Evolutionary conservation across 768 basidiomycete genomes (phyloP), one percentile per base, ranked within the genome.

Genomic region (Sporobolomyces pararoseus): DNA sequence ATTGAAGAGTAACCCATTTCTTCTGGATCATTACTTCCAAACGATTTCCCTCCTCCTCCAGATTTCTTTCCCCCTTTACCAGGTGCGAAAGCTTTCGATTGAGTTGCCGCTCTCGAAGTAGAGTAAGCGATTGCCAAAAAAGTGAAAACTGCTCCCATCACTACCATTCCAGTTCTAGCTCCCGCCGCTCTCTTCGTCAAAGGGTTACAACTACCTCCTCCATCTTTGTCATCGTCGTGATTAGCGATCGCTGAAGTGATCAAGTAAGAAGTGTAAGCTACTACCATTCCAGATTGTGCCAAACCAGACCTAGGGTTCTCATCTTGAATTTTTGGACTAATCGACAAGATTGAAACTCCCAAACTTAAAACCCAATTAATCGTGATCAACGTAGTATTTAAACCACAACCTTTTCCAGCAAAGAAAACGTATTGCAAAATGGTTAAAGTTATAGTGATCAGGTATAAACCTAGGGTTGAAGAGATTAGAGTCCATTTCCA

Each of bases 91-190:
- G 92, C 95, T 67, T 89, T 86, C 76, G 89, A 91, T 80, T 95
- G 92, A 0, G 96, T 99, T 14, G 96, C 96, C 7, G 96, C 96
- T 59, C 95, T 84, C 31, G 88, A 90, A 0, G 96, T 98, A 34
- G 94, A 97, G 78, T 97, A 99, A 10, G 96, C 95, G 75, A 99
- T 96, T 7, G 96, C 94, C 53, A 98, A 81, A 86, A 99, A 99
- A 0, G 96, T 99, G 80, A 99, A 96, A 16, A 91, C 79, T 12
- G 91, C 96, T 35, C 96, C 96, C 51, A 97, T 83, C 32, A 97
- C 82, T 53, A 96, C 86, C 3, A 90, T 88, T 12, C 91, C 92
- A 44, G 87, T 91, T 68, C 88, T 86, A 0, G 94, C 89, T 55
- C 85, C 85, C 64, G 82, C 80, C 13, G 84, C 86, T 7, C 80